phyloP scores from a whole-genome alignment of 208 protist species.

The Leishmania amazonensis region DNA sequence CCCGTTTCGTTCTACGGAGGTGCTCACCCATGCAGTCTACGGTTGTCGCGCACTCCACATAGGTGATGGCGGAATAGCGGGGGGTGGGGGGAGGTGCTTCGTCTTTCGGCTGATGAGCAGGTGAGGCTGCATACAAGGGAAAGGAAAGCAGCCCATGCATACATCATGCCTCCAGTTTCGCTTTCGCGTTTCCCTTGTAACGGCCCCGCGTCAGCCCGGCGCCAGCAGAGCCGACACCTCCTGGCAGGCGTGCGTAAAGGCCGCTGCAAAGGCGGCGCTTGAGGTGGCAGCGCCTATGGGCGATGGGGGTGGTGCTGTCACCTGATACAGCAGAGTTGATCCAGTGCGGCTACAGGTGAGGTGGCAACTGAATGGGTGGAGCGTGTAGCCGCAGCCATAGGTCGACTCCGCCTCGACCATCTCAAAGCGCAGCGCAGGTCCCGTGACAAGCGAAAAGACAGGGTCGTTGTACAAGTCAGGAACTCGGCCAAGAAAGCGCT shows the following conservation, averaged over 20 bases:
- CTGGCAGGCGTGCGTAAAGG: constrained; percentile 22
- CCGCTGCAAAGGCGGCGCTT: constrained; percentile 19
- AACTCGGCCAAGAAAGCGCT: constrained; percentile 23
- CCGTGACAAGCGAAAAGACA: neutral
- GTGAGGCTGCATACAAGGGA: neutral
- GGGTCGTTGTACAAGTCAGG: constrained; percentile 28
- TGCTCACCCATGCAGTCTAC: neutral
- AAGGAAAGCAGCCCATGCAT: neutral
- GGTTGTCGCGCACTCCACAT: neutral
- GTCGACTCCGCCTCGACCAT: constrained; percentile 14
- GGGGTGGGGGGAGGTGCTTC: too few species aligned
- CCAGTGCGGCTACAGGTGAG: constrained; percentile 32
- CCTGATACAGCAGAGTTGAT: constrained; percentile 22
- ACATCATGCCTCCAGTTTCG: neutral
- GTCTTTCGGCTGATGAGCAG: too few species aligned
- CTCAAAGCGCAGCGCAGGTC: constrained; percentile 13
- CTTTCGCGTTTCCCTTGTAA: neutral
- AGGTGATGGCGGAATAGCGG: neutral
- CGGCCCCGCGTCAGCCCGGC: neutral
- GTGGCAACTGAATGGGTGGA: constrained; percentile 26
- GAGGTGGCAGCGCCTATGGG: constrained; percentile 11
- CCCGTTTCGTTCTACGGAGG: neutral
- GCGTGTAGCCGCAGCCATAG: constrained; percentile 20
- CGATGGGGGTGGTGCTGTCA: constrained; percentile 10
- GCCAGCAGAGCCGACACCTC: constrained; percentile 16